Base-by-base conservation (phyloP, 441 rosid genomes). In the Euphorbia neoarborescens region DNA sequence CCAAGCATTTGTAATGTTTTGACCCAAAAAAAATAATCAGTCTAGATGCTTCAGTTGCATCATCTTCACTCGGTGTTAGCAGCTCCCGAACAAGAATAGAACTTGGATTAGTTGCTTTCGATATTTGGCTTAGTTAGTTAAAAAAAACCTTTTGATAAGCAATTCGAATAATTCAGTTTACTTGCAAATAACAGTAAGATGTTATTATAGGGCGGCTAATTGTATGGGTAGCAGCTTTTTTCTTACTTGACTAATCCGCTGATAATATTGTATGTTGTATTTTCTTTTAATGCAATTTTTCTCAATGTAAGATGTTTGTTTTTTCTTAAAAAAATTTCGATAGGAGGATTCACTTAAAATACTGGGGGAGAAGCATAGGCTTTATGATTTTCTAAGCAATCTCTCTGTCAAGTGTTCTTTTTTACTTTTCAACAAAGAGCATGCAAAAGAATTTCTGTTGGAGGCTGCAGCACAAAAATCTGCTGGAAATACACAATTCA, bases 301-400 rank as follows among this genome's bases (percentile, higher is more conserved):
- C 30, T 56, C 30, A 37, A 35, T 40, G 44, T 24, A 8, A 56
- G 57, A 72, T 13, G 50, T 13, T 44, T 71, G 81, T 54, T 3
- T 62, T 34, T 80, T 81, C 81, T 84, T 97, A n/a, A n/a, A n/a
- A n/a, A n/a, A n/a, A n/a, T n/a, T n/a, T n/a, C n/a, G n/a, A n/a
- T n/a, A 96, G 99, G 96, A 87, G 75, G 97, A 91, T 71, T 82
- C 93, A 89, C 97, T 89, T 74, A 90, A 79, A 77, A 90, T 93
- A 78, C 96, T 96, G 54, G 91, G 96, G 69, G 96, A 90, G 80
- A 89, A 88, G 80, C 98, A 96, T 70, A 65, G 81, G 50, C 97
- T 96, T 69, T 87, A 90, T 78, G 98, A 90, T 57, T 93, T 96
- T 84, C 81, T 96, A 64, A 77, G 91, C 83, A 84, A 67, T 46